Evolutionary conservation across 2,329 filamentous ascomycete species (phyloP), one percentile per base, ranked within the genome.

Genomic region (Aotearoamyces nothofagi): DNA sequence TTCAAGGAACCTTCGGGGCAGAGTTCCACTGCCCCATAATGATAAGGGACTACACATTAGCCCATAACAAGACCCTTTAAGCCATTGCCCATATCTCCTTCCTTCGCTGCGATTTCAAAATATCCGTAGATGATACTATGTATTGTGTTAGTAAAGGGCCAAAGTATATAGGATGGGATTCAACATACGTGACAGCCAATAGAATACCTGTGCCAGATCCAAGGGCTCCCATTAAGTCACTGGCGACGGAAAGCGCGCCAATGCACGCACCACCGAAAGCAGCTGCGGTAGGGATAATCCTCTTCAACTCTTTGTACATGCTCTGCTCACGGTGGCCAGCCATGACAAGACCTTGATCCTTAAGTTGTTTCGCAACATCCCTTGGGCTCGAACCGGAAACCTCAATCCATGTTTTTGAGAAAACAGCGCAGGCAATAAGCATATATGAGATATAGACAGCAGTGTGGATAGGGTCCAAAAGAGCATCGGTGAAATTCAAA

Each of bases 391-490:
- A 94, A 50, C 90, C 92, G 22, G 90, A 96, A 41, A 98, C 90
- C 63, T 98, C 90, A 48, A 98, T 98, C 90, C 90, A 98, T 31
- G 92, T 98, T 81, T 98, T 98, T 60, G 86, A 94, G 72, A 98
- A 98, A 56, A 96, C 75, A 36, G 86, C 86, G 53, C 90, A 98
- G 43, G 92, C 92, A 47, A 83, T 79, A 34, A 98, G 77, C 86
- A 98, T 98, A 67, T 96, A 98, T 42, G 76, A 69, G 43, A 96
- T 83, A 64, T 98, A 98, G 51, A 93, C 70, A 35, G 78, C 76
- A 12, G 90, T 96, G 66, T 98, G 90, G 51, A 98, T 84, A 19
- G 90, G 90, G 60, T 98, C 92, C 39, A 94, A 68, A 29, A 98
- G 77, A 43, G 90, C 90, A 50, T 96, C 90, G 56, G 82, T 92